These are phyloP conservation scores for Solanum commersonii DNA, from an alignment of 257 asterid species.

Conservation along the genomic window DNA sequence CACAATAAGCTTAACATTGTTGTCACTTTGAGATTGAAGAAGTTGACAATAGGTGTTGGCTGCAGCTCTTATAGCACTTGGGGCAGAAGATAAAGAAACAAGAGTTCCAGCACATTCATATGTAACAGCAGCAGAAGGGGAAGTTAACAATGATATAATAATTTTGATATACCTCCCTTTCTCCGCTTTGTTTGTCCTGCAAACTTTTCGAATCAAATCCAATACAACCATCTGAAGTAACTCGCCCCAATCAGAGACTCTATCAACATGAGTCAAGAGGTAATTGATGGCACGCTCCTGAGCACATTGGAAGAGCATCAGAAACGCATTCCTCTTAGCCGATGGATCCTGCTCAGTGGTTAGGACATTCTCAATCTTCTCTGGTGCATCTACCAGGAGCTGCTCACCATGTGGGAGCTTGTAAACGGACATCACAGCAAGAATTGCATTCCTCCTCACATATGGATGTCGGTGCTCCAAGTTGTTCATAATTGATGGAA, in stretches of 20 bases:
- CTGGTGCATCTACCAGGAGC: constrained; percentile 88
- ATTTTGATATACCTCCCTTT: constrained; percentile 86
- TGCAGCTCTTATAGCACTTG: constrained; percentile 87
- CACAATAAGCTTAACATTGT: constrained; percentile 79
- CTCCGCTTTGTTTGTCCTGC: constrained; percentile 81
- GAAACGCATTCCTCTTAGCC: constrained; percentile 89
- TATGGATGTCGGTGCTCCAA: constrained; percentile 86
- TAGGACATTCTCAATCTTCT: constrained; percentile 77
- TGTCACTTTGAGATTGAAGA: constrained; percentile 90
- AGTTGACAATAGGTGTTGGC: constrained; percentile 92
- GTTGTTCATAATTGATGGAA: constrained; percentile 70
- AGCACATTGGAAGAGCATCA: constrained; percentile 85
- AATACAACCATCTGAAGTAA: constrained; percentile 87
- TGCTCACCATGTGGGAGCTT: constrained; percentile 92
- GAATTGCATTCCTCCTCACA: constrained; percentile 76
- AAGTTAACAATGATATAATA: constrained; percentile 61
- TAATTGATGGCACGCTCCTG: constrained; percentile 86
- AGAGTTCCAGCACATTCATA: constrained; percentile 95
- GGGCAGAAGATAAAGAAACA: constrained; percentile 89
- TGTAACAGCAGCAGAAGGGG: constrained; percentile 89
- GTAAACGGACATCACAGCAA: constrained; percentile 77
- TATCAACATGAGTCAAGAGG: constrained; percentile 66
- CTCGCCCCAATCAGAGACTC: constrained; percentile 83
- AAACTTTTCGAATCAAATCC: constrained; percentile 83
- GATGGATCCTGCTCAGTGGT: constrained; percentile 78